Percentiles rank a stretch among this genome's conserved stretches.
These are phyloP conservation scores for Thermothelomyces thermophilus DNA, from an alignment of 2,329 filamentous ascomycete genomes.

Conservation along the genomic window DNA sequence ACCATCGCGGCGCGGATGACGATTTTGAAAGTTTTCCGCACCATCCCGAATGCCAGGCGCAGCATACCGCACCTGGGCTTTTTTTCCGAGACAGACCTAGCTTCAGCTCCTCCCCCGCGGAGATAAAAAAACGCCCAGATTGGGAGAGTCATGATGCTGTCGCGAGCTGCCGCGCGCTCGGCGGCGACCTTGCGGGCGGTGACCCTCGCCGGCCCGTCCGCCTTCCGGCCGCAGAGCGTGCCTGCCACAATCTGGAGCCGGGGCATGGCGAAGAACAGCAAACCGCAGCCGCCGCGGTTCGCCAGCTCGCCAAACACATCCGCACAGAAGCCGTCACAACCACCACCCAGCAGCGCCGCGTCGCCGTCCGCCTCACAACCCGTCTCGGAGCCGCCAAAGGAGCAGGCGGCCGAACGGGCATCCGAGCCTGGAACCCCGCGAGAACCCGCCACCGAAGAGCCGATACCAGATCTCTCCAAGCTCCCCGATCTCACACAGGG, in stretches of 20 bases:
- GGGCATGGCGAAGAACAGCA: constrained; percentile 38
- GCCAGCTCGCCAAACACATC: constrained; percentile 17
- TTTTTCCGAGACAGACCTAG: not conserved
- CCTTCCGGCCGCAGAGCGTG: constrained; percentile 29
- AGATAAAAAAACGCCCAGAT: not conserved
- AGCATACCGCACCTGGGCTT: not conserved
- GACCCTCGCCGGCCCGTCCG: constrained; percentile 27
- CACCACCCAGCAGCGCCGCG: constrained; percentile 8
- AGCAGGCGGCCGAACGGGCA: not conserved
- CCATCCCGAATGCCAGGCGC: not conserved
- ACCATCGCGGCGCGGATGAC: not conserved
- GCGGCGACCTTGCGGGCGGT: constrained; percentile 27
- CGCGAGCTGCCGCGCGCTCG: constrained; percentile 34
- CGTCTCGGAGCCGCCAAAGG: constrained; percentile 1
- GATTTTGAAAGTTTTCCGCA: not conserved
- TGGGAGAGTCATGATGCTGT: constrained; percentile 31
- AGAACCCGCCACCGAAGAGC: constrained; percentile 28
- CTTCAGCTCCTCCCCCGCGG: not conserved
- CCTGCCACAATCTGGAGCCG: constrained; percentile 38
- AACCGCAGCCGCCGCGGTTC: constrained; percentile 25
- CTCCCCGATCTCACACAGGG: constrained; percentile 90
- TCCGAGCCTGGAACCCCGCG: constrained; percentile 3
- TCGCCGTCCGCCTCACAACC: constrained; percentile 1
- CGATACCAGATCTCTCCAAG: constrained; percentile 52
- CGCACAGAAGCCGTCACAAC: constrained; percentile 16